Base-by-base conservation (phyloP, 176 grass and related monocot genomes). In the Aegilops longissima region DNA sequence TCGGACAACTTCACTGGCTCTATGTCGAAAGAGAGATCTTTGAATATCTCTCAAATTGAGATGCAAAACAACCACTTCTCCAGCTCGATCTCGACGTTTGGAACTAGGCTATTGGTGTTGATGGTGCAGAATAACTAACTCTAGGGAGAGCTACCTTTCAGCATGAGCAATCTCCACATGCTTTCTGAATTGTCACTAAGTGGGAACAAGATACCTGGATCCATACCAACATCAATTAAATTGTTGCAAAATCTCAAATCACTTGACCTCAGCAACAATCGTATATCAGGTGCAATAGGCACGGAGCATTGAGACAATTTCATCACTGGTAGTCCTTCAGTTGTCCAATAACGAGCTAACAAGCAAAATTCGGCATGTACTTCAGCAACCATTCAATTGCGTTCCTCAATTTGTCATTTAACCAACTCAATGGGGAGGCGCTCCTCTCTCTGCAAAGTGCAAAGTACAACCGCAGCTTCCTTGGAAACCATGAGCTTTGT, bases 261-360 rank as follows among this genome's bases (percentile, higher is more conserved):
- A 58, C 51, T 54, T 58, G 54, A 58, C 54, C 17, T 21, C 0
- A 21, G 83, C 11, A 18, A 51, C 84, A 96, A 96, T 73, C 66
- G 45, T 47, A 51, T 97, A 9, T 65, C 89, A 8, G 90, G 92
- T 44, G 52, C 13, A 6, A 92, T 97, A 54, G 3, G 12, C 66
- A 31, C 49, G 38, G 6, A 83, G 40, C 9, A 39, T 96, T 0
- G 89, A 75, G 6, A 20, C 25, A 16, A 78, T 96, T 18, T 66
- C 38, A 0, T 18, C 42, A 44, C 6, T 96, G 12, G 88, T 38
- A 8, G 49, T 77, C 2, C 81, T 96, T 0, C 87, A 96, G 24
- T 66, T 96, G 51, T 96, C 94, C 25, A 14, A 51, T n/a, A 96
- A 93, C 21, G 14, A 88, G 33, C 73, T 96, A 40, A 86, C 79